Percentiles rank a stretch among this genome's conserved stretches.
phyloP scores from a whole-genome alignment of 2,329 filamentous ascomycete species.

The Pseudogymnoascus sp. region DNA sequence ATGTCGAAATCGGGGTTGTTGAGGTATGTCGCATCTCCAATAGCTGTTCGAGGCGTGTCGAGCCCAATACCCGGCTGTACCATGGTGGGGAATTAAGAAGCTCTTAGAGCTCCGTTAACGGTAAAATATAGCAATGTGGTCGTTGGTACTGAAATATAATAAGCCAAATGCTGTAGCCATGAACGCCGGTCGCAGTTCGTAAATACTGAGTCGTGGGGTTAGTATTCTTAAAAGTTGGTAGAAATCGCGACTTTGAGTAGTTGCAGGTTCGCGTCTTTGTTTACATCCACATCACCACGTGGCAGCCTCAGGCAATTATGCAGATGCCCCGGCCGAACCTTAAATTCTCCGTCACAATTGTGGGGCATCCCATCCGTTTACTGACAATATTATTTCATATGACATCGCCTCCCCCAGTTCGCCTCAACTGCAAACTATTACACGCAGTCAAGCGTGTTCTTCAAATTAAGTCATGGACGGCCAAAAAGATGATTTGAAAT shows the following conservation, averaged over 20 bases:
- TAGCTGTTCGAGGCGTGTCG: constrained; percentile 79
- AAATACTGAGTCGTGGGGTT: constrained; percentile 3
- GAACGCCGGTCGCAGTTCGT: constrained; percentile 7
- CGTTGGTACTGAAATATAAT: background rate
- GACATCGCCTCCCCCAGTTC: background rate
- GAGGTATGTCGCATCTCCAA: constrained; percentile 78
- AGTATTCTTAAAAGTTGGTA: background rate
- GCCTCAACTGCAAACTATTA: background rate
- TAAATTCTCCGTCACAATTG: constrained; percentile 9
- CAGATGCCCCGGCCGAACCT: constrained; percentile 9
- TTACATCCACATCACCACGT: constrained; percentile 8
- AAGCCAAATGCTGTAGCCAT: constrained; percentile 9
- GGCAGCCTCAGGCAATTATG: constrained; percentile 2
- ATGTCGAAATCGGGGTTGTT: constrained; percentile 70
- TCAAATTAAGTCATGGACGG: constrained; percentile 26
- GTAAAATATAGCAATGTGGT: constrained; percentile 6
- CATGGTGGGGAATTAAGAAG: constrained; percentile 41
- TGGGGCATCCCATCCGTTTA: background rate
- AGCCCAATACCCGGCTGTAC: constrained; percentile 58
- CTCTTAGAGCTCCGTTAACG: constrained; percentile 6
- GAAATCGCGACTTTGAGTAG: background rate
- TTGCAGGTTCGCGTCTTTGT: constrained; percentile 10
- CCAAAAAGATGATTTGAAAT: constrained; percentile 51
- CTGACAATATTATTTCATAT: constrained; percentile 7
- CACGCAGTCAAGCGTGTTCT: background rate